A percentile compares a stretch with the other conserved stretches of the same genome.
phyloP scores from a whole-genome alignment of 257 asterid genomes.

The Cordia subcordata region DNA sequence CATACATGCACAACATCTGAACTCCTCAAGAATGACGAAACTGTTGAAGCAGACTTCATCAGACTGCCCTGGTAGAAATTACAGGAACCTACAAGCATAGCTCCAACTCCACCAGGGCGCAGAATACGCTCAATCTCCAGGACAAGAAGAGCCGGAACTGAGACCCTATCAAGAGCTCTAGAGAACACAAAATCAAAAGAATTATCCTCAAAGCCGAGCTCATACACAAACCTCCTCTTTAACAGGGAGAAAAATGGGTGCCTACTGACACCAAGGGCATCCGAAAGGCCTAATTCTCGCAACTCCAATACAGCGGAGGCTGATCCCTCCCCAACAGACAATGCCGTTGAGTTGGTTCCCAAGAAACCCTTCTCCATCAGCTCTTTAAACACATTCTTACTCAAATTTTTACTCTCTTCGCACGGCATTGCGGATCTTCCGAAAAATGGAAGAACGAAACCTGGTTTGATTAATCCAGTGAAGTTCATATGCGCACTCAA shows the following conservation, averaged over 20 bases:
- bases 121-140: constrained; percentile 84
- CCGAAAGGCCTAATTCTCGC: constrained; percentile 55
- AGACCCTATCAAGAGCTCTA: constrained; percentile 59
- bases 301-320: constrained; percentile 46
- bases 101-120: constrained; percentile 76
- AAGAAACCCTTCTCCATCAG: constrained; percentile 54
- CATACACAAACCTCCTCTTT: constrained; percentile 63
- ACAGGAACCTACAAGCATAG: constrained; percentile 51
- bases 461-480: constrained; percentile 23
- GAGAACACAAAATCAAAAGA: constrained; percentile 76
- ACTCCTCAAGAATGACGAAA: constrained; percentile 50
- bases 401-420: constrained; percentile 36
- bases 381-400: constrained; percentile 42
- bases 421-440: constrained; percentile 16
- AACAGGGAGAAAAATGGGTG: constrained; percentile 74
- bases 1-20: constrained; percentile 59
- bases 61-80: constrained; percentile 40
- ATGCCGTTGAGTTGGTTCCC: constrained; percentile 47
- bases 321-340: constrained; percentile 71
- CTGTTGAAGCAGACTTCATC: constrained; percentile 42
- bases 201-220: constrained; percentile 54
- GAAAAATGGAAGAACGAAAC: constrained; percentile 17
- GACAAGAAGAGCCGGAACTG: constrained; percentile 67
- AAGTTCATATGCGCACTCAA: constrained; percentile 22
- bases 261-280: constrained; percentile 47